Evolutionary conservation across 2,329 filamentous ascomycete genomes (phyloP), one percentile per base, ranked within the genome.

Genomic region (Teratosphaeria viscida): DNA sequence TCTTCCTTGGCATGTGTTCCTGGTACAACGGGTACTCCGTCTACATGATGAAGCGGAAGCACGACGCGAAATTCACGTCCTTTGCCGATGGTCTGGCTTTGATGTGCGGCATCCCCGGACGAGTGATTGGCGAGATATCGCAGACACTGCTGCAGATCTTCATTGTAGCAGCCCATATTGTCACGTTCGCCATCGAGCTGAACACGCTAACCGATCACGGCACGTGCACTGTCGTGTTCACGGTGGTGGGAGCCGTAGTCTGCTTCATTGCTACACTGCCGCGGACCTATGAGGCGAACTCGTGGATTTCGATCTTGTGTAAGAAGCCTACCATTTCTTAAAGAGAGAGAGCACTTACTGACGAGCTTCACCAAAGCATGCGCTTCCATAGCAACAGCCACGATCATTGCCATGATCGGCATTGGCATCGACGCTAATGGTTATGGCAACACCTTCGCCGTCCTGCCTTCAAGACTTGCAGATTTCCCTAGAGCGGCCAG

Each of bases 141-240:
- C 85, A 87, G 65, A 37, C 32, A 16, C 72, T 89, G 19, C 83
- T 88, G 71, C 76, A 89, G 47, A 74, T 86, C 59, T 88, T 90
- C 73, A 81, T 88, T 65, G 85, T 87, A 73, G 85, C 82, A 37
- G 87, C 85, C n/a, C 88, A 90, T 73, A 78, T 87, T 57, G 75
- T 89, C 62, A 88, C 85, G 0, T 88, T 88, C 64, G 81, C 80
- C 35, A 85, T 89, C 66, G 86, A 86, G 64, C 82, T 89, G 72
- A 85, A 85, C 65, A 83, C 79, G 56, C 76, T 89, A 57, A 85
- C 84, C 4, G 71, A 81, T 3, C 79, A 86, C 62, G 81, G 85
- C 71, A 85, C 84, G 3, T 82, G 88, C 59, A 66, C 64, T 7
- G 57, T 65, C 37, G 76, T 84, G 1, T 88, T 84, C 74, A 82